Percentiles rank a stretch among this genome's conserved stretches.
Evolutionary conservation across 352 stramenopile genomes (phyloP).

Genomic region (Phytophthora pluvialis): DNA sequence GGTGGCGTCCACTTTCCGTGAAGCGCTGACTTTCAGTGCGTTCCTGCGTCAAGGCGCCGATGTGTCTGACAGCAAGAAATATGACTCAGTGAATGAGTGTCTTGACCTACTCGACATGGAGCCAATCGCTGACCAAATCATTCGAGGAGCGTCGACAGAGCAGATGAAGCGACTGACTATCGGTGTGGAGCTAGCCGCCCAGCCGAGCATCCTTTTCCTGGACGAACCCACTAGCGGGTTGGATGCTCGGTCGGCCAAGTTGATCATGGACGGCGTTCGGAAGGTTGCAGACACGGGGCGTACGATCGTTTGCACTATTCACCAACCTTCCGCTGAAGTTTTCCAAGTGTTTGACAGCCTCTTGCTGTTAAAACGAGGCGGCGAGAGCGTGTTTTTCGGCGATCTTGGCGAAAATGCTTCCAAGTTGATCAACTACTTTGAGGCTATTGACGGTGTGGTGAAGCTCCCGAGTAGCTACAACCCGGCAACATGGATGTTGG

Average conservation of each 20-base stretch:
- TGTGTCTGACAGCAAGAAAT: too few species aligned
- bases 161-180: constrained; percentile 70
- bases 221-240: constrained; percentile 92
- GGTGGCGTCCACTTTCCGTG: not conserved
- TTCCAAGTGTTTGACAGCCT: constrained; percentile 84
- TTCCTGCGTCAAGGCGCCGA: too few species aligned
- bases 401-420: constrained; percentile 44
- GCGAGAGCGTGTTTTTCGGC: constrained; percentile 57
- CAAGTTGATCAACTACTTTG: constrained; percentile 36
- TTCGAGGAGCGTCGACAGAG: constrained; percentile 50
- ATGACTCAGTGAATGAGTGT: constrained; percentile 38
- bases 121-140: constrained; percentile 49
- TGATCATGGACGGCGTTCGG: constrained; percentile 90
- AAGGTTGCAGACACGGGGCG: constrained; percentile 80
- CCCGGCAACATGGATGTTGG: constrained; percentile 49
- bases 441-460: constrained; percentile 34
- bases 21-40: too few species aligned
- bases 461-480: constrained; percentile 74
- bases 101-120: constrained; percentile 47
- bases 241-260: constrained; percentile 83
- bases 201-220: constrained; percentile 88
- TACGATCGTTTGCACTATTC: constrained; percentile 34
- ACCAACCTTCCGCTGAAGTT: constrained; percentile 81
- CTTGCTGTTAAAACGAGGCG: constrained; percentile 64
- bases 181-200: constrained; percentile 78